Evolutionary conservation across 208 protist genomes (phyloP).

Genomic region (Naegleria lovaniensis): DNA sequence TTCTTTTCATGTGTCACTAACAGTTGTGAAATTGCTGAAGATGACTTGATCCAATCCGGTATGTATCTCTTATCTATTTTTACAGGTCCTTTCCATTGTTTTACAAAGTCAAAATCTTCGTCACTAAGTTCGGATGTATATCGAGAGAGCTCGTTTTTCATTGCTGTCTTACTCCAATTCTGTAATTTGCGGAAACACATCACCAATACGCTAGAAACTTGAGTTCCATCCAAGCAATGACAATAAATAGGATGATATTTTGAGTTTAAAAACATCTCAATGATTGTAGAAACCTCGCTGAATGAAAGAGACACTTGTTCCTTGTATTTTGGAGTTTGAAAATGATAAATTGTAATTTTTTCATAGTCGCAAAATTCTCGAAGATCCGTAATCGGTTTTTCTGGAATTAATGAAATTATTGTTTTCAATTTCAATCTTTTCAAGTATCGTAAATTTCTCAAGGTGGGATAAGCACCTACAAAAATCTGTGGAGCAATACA

Average conservation of each 20-base stretch:
- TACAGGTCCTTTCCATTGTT: conserved; percentile 20
- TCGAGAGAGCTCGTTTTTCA: background rate
- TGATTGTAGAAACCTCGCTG: background rate
- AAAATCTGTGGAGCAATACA: background rate
- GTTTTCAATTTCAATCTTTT: conserved; percentile 20
- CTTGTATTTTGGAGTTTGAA: background rate
- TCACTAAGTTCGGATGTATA: background rate
- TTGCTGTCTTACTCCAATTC: background rate
- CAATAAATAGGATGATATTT: conserved; percentile 4
- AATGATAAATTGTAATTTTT: background rate
- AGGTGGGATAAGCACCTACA: background rate
- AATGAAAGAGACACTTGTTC: conserved; percentile 6
- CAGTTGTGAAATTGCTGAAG: background rate
- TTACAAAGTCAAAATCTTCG: conserved; percentile 15
- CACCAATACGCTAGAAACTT: background rate
- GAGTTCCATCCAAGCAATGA: conserved; percentile 5
- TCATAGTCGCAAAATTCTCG: background rate
- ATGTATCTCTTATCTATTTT: conserved; percentile 8
- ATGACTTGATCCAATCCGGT: background rate
- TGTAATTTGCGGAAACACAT: conserved; percentile 23
- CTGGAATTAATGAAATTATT: background rate
- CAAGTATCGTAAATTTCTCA: conserved; percentile 9
- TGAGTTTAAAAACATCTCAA: background rate
- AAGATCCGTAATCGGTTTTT: conserved; percentile 10
- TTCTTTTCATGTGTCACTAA: background rate